Percentiles rank a stretch among this genome's conserved stretches.
Evolutionary conservation across 176 grass and related monocot species (phyloP).

Genomic region (Triticum timopheevii): DNA sequence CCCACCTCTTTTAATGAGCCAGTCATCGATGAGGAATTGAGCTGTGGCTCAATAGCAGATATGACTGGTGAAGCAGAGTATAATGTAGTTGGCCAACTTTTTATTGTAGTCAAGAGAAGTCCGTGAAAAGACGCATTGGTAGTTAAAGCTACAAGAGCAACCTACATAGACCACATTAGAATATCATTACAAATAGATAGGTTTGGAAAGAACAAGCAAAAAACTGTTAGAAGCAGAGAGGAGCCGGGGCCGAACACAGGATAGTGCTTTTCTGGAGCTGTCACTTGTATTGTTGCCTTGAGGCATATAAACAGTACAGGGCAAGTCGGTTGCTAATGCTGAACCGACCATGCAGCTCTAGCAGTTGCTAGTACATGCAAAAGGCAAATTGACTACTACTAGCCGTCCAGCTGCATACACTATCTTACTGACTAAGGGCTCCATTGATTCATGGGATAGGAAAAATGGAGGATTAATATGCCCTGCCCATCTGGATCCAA

Average conservation of each 20-base stretch:
- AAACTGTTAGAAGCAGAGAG: neutral
- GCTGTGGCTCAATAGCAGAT: conserved; percentile 87
- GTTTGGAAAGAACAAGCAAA: conserved; percentile 9
- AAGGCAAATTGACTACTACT: neutral
- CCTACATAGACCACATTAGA: conserved; percentile 58
- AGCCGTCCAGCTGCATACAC: neutral
- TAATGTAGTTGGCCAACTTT: conserved; percentile 76
- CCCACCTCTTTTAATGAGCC: conserved; percentile 75
- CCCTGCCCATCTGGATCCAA: too few species aligned
- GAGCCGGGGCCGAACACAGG: neutral
- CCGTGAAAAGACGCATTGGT: conserved; percentile 77
- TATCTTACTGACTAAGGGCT: neutral
- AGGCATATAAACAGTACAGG: neutral
- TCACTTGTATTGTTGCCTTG: neutral
- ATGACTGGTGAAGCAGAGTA: conserved; percentile 83
- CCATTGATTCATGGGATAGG: too few species aligned
- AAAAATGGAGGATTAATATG: too few species aligned
- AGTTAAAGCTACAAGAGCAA: conserved; percentile 92
- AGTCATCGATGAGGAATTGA: conserved; percentile 80
- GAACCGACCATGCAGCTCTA: neutral
- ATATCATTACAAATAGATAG: conserved; percentile 33
- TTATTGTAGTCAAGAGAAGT: conserved; percentile 82
- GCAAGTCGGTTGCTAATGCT: neutral
- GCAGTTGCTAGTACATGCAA: neutral
- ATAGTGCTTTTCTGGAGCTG: neutral